phyloP scores from a whole-genome alignment of 1,284 basidiomycete genomes.

The Cryptococcus maquisensis region DNA sequence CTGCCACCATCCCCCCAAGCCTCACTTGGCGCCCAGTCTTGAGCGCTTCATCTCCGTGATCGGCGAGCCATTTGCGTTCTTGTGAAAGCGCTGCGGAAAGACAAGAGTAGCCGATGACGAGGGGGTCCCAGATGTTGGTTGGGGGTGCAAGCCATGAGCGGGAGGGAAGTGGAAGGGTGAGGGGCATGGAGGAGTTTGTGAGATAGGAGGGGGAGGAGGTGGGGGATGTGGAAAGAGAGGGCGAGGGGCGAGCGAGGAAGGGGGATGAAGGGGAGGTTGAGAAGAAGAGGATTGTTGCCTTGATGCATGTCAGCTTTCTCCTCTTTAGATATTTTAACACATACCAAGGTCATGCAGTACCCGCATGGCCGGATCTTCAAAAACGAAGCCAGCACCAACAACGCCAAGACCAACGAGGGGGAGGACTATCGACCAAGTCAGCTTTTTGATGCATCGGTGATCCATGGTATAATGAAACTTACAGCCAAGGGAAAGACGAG shows the following conservation, averaged over 20 bases:
- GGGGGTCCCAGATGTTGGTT: conserved; percentile 35
- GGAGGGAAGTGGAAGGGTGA: conserved; percentile 21
- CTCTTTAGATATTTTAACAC: conserved; percentile 1
- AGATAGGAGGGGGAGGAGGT: not conserved
- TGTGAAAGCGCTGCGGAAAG: conserved; percentile 9
- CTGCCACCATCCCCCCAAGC: not conserved
- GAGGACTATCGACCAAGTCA: conserved; percentile 16
- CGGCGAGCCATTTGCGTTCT: not conserved
- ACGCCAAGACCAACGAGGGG: conserved; percentile 28
- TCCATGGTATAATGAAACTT: conserved; percentile 9
- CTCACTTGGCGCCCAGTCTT: not conserved
- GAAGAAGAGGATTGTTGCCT: conserved; percentile 37
- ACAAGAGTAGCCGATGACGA: conserved; percentile 27
- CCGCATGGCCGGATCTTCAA: conserved; percentile 33
- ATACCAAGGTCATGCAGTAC: conserved; percentile 33
- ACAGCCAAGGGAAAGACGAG: conserved; percentile 47
- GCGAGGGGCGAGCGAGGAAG: conserved; percentile 18
- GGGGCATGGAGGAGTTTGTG: not conserved
- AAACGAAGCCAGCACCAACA: conserved; percentile 24
- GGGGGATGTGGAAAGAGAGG: not conserved
- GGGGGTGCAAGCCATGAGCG: conserved; percentile 26
- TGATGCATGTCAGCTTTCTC: not conserved
- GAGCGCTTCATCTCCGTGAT: not conserved
- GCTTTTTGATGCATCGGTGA: not conserved
- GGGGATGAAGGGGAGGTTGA: conserved; percentile 40